Evolutionary conservation across 2,329 filamentous ascomycete species (phyloP), one percentile per base, ranked within the genome.

Genomic region (Fusarium oxysporum): DNA sequence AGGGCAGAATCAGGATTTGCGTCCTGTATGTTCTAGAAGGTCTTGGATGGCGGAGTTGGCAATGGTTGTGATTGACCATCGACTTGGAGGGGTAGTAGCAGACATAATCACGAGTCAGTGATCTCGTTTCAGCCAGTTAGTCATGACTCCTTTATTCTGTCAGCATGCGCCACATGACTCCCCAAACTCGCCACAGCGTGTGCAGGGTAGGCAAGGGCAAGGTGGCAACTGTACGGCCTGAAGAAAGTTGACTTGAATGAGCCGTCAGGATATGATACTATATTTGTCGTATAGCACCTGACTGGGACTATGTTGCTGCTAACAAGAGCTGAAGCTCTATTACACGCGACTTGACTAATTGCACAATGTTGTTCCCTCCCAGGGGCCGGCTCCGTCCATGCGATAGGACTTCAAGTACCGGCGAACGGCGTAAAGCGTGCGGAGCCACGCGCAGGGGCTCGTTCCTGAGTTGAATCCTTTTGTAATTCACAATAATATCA

Each of bases 11-110:
- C 68, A 74, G 45, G 68, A 65, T 72, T 62, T 70, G 63, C 38
- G 73, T 50, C 41, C 41, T 37, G 32, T 56, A 72, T 74, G 54
- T 77, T 77, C 76, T 76, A 76, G 76, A 78, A 78, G 76, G 70
- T 76, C 55, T 62, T 50, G 56, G 66, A 68, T 75, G 68, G 72
- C 72, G 74, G 73, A 74, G 70, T 71, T 65, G 66, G 60, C 64
- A 48, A 67, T 41, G 28, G 16, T 43, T 37, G 23, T 30, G 62
- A 45, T 53, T 40, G 44, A 55, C 35, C 58, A 37, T 50, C 33
- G 44, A 47, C 30, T 68, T 74, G 60, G 72, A 77, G 75, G 75
- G 75, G 75, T 68, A 64, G 32, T 11, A 14, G 6, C 8, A 16
- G 71, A 72, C 56, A 74, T 44, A 74, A 69, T 70, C 51, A 28